These are phyloP conservation scores for Dactylellina haptotyla DNA, from an alignment of 2,329 filamentous ascomycete species.

Conservation along the genomic window DNA sequence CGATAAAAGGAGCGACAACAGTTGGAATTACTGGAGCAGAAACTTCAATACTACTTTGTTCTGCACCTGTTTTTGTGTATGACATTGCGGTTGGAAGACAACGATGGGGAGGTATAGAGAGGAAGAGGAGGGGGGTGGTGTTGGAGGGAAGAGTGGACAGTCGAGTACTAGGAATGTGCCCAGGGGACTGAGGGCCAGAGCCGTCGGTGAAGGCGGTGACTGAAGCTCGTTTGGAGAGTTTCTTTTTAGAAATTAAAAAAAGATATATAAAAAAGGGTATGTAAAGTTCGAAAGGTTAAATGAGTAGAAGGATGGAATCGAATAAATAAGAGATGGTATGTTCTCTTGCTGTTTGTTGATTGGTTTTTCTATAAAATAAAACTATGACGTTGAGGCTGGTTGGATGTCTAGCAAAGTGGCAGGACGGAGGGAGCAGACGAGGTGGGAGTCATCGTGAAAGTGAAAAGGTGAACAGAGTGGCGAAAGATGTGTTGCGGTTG, in stretches of 20 bases:
- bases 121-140: background rate
- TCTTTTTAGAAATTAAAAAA: background rate
- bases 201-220: no score
- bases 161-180: background rate
- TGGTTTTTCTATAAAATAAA: no score
- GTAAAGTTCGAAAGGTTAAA: background rate
- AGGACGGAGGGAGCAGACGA: background rate
- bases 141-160: background rate
- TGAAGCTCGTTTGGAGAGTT: no score
- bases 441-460: background rate
- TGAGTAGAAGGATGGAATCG: background rate
- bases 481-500: background rate
- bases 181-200: no score
- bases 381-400: no score
- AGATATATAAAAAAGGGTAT: background rate
- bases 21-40: constrained; percentile 45
- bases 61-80: constrained; percentile 23
- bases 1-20: constrained; percentile 48
- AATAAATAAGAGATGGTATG: background rate
- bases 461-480: background rate
- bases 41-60: constrained; percentile 49
- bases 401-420: constrained; percentile 25
- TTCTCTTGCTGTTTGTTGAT: background rate
- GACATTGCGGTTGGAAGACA: constrained; percentile 20
- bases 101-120: background rate